Evolutionary conservation across 768 basidiomycete species (phyloP).

Genomic region (Termitomyces sp.): DNA sequence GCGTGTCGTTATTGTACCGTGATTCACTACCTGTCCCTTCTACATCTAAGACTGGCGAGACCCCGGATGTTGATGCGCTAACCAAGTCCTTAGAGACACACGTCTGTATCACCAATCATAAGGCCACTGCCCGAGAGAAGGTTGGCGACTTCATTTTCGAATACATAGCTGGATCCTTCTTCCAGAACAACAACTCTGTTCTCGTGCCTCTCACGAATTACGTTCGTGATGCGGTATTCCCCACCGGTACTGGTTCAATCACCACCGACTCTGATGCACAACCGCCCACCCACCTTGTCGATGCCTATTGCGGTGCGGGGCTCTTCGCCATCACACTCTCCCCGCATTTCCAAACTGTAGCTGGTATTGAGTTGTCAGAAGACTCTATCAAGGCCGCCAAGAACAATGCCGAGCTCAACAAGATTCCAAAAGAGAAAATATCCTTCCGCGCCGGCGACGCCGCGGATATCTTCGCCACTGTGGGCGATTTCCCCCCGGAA

Average conservation of each 20-base stretch:
- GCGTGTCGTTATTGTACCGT: conserved; percentile 86
- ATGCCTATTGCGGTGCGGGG: conserved; percentile 91
- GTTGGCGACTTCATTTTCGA: conserved; percentile 83
- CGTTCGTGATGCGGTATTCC: conserved; percentile 72
- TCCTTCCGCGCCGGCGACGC: conserved; percentile 82
- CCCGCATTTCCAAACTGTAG: conserved; percentile 66
- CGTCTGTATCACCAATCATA: conserved; percentile 82
- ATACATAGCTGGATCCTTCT: conserved; percentile 86
- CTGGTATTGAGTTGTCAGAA: conserved; percentile 83
- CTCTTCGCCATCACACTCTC: conserved; percentile 86
- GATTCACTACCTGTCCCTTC: conserved; percentile 56
- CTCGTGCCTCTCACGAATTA: conserved; percentile 81
- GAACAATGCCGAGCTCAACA: conserved; percentile 63
- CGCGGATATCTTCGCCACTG: conserved; percentile 74
- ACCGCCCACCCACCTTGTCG: conserved; percentile 81
- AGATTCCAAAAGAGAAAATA: conserved; percentile 51
- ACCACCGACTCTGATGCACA: conserved; percentile 8
- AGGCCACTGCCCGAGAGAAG: conserved; percentile 74
- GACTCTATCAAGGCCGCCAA: conserved; percentile 70
- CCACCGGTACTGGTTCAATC: conserved; percentile 14
- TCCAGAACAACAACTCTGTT: conserved; percentile 98
- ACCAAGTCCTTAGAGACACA: conserved; percentile 49
- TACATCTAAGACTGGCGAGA: conserved; percentile 15
- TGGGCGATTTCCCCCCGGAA: conserved; percentile 59
- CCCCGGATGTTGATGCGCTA: conserved; percentile 30